Evolutionary conservation across 805 yeast genomes (phyloP), one percentile per base, ranked within the genome.

Genomic region (Kuraishia piskuri): DNA sequence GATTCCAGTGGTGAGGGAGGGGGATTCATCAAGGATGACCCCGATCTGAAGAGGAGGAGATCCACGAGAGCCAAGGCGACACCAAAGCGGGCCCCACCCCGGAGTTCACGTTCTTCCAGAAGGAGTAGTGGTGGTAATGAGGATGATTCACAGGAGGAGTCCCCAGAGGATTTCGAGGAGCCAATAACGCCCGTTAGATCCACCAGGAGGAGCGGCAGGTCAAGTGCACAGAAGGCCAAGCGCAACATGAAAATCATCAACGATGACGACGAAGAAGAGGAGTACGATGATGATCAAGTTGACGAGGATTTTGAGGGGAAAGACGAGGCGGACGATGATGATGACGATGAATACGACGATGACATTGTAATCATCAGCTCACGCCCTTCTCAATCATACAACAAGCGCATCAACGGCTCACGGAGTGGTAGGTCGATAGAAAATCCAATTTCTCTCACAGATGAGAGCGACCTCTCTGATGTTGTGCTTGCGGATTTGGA

Each of bases 1-100:
- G 57, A 52, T 12, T 23, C 45, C 3, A 55, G 50, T 10, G 55
- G 46, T 36, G 53, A 19, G 12, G 69, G 57, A n/a, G 80, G 79
- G 8, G 80, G 79, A 20, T 75, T 76, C 56, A 60, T 75, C 2
- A 62, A 63, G 7, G 68, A 71, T 56, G 78, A 74, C 55, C 70
- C 72, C 10, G 63, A 62, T 22, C 46, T 57, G 20, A 55, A 56
- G 47, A 50, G 46, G 14, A 53, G 53, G 37, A 54, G 56, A 40
- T 46, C 44, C 51, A 48, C 14, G 54, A 56, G 36, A 53, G 26
- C 46, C 50, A 50, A 22, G 56, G 17, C 31, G 10, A 36, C 31
- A 37, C 46, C 40, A 54, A 53, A 46, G 23, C 51, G 17, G 4
- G 17, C 17, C 14, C 4, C 40, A 31, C 17, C 40, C 17, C 9